Evolutionary conservation across 257 asterid species (phyloP).

Genomic region (Nicotiana obtusifolia): DNA sequence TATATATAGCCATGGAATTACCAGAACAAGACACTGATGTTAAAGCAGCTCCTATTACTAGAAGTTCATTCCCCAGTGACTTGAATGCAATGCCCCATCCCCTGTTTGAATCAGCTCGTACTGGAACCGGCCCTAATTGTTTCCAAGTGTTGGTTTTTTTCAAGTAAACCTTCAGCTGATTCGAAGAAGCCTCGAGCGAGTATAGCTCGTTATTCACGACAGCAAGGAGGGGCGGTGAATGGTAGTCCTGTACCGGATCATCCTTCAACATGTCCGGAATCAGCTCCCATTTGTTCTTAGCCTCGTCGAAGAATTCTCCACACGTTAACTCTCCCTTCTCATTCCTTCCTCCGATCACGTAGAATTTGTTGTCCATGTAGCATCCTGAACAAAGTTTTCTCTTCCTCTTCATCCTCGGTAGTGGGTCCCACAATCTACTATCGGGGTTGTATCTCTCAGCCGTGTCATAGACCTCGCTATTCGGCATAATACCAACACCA

Average conservation of each 20-base stretch:
- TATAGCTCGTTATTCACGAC: conserved; percentile 66
- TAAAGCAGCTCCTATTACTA: conserved; percentile 57
- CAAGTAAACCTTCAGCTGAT: conserved; percentile 59
- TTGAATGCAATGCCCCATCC: conserved; percentile 91
- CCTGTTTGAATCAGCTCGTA: conserved; percentile 52
- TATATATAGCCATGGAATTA: conserved; percentile 53
- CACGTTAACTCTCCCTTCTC: conserved; percentile 53
- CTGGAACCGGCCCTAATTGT: conserved; percentile 60
- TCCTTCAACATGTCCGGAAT: conserved; percentile 68
- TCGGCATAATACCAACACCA: conserved; percentile 38
- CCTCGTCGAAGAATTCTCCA: conserved; percentile 59
- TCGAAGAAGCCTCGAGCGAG: conserved; percentile 55
- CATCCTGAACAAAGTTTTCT: conserved; percentile 58
- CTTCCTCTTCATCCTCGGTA: conserved; percentile 56
- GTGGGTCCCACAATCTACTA: conserved; percentile 44
- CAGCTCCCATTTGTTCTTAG: conserved; percentile 48
- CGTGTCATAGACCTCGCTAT: conserved; percentile 31
- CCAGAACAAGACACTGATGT: conserved; percentile 22
- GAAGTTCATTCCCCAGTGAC: conserved; percentile 59
- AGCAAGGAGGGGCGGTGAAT: conserved; percentile 76
- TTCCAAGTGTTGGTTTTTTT: conserved; percentile 62
- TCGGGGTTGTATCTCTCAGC: conserved; percentile 57
- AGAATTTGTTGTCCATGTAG: conserved; percentile 64
- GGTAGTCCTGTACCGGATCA: conserved; percentile 48
- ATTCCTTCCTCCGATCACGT: conserved; percentile 65